Evolutionary conservation across 2,329 filamentous ascomycete species (phyloP), one percentile per base, ranked within the genome.

Genomic region (Cordyceps militaris): DNA sequence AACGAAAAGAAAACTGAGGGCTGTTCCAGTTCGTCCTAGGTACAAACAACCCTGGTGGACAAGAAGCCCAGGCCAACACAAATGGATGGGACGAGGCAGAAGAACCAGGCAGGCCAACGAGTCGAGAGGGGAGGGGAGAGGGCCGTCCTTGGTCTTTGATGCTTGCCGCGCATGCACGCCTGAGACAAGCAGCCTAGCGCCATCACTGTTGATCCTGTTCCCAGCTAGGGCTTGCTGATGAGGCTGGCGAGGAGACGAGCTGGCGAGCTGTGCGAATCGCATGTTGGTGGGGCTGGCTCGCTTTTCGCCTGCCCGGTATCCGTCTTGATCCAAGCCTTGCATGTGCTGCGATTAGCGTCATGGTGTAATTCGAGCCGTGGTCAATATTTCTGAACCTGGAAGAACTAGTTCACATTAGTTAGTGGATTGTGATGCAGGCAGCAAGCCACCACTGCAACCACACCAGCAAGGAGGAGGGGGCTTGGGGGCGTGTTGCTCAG

Each of bases 151-250:
- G 26, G 10, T 43, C 36, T 7, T 43, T 53, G 50, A 53, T 19
- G 38, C 38, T 32, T 53, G 50, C 50, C 38, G 50, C 50, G 50
- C 38, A 43, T 34, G 36, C 36, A 52, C 32, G n/a, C 3, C 11
- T 30, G n/a, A 53, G 26, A 42, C 26, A 43, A n/a, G 16, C 10
- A 23, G 8, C 11, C 23, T 50, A n/a, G n/a, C 50, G 26, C 24
- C 19, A 13, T 42, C 34, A 36, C 38, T 21, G 26, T 38, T 38
- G 34, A n/a, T n/a, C 11, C n/a, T 13, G 28, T 28, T 24, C 26
- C 50, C 50, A 53, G 50, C 50, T 53, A 38, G 50, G 50, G 50
- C 50, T 42, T 53, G n/a, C 19, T 54, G 30, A 14, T 46, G 51
- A 54, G 51, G 51, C 40, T 46, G 51, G 28, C 28, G 51, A 54